Percentiles rank a stretch among this genome's conserved stretches.
Evolutionary conservation across 495 filamentous ascomycete species (phyloP).

Genomic region (Neurospora sp.): DNA sequence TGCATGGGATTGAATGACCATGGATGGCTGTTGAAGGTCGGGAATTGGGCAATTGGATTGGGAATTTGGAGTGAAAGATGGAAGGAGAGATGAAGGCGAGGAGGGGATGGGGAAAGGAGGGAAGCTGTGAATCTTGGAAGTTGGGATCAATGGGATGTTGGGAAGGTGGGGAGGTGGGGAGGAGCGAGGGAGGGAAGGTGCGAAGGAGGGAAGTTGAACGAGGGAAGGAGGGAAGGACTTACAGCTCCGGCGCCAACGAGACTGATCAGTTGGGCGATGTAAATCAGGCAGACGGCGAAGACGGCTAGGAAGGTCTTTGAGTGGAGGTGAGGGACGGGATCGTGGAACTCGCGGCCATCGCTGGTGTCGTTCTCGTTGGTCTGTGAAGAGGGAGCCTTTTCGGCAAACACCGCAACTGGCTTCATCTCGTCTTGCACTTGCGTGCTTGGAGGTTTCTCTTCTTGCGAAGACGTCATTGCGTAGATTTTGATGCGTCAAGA

Average conservation of each 20-base stretch:
- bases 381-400: background rate
- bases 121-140: too few relatives aligned
- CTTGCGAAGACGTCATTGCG: background rate
- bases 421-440: background rate
- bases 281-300: conserved; percentile 24
- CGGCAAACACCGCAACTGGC: background rate
- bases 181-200: background rate
- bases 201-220: background rate
- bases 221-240: conserved; percentile 1
- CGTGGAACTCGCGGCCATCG: background rate
- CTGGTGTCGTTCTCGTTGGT: background rate
- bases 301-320: conserved; percentile 22
- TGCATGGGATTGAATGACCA: too few relatives aligned
- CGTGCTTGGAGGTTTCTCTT: background rate
- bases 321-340: conserved; percentile 18
- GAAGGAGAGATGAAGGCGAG: too few relatives aligned
- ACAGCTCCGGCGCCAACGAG: conserved; percentile 26
- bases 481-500: background rate
- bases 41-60: too few relatives aligned
- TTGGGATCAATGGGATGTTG: too few relatives aligned
- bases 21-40: too few relatives aligned
- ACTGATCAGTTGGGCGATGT: conserved; percentile 20
- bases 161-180: background rate
- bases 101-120: too few relatives aligned
- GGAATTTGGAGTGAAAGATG: too few relatives aligned